Percentiles rank a stretch among this genome's conserved stretches.
phyloP scores from a whole-genome alignment of 1,284 basidiomycete species.

The Microbotryum saponariae region DNA sequence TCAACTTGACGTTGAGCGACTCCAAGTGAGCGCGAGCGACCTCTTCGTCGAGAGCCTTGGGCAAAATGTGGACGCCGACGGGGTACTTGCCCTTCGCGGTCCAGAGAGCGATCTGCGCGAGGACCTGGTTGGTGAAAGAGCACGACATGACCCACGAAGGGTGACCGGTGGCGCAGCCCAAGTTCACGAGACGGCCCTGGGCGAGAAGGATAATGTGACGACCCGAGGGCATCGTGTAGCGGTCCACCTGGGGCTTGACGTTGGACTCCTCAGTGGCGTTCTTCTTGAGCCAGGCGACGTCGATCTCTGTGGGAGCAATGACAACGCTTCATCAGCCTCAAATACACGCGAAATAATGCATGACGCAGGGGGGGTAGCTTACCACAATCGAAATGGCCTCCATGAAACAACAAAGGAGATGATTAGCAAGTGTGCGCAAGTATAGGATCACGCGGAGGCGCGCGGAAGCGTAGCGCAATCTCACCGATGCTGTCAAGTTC shows the following conservation, averaged over 20 bases:
- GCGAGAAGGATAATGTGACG: slow-evolving; percentile 96
- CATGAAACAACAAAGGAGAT: slow-evolving; percentile 7
- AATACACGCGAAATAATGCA: too few relatives aligned
- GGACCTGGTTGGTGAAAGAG: slow-evolving; percentile 97
- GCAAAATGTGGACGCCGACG: slow-evolving; percentile 90
- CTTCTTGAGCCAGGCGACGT: slow-evolving; percentile 96
- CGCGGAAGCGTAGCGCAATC: too few relatives aligned
- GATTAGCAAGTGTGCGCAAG: neutral
- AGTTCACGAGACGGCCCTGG: slow-evolving; percentile 97
- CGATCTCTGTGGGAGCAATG: slow-evolving; percentile 58
- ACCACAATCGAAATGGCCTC: slow-evolving; percentile 34
- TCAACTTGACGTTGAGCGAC: slow-evolving; percentile 50
- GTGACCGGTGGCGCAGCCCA: slow-evolving; percentile 61
- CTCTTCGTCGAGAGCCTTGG: slow-evolving; percentile 97
- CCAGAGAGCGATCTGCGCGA: slow-evolving; percentile 98
- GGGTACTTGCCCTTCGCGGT: slow-evolving; percentile 77
- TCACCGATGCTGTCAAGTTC: slow-evolving; percentile 17
- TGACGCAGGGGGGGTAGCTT: slow-evolving; percentile 49
- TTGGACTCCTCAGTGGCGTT: slow-evolving; percentile 79
- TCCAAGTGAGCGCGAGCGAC: slow-evolving; percentile 89
- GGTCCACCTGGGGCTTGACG: slow-evolving; percentile 99
- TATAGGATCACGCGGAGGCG: neutral
- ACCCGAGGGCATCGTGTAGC: slow-evolving; percentile 83
- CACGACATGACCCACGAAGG: slow-evolving; percentile 94
- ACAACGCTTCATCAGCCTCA: too few relatives aligned